Base-by-base conservation (phyloP, 805 yeast genomes). In the Monosporozyma siamensis region DNA sequence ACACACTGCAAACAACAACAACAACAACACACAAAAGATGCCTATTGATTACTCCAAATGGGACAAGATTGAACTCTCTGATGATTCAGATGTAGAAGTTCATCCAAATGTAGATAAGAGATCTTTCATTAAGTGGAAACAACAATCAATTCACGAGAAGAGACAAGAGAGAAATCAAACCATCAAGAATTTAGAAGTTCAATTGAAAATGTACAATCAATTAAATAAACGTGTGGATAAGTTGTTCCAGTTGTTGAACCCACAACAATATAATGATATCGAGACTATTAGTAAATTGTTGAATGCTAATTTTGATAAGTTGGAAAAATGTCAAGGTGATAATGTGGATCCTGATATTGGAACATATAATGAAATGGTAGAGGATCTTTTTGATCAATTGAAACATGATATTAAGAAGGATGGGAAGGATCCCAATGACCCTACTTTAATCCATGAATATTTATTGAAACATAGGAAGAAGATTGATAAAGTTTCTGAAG, bases 31-130 rank as follows among this genome's bases (percentile, higher is more conserved):
- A n/a, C n/a, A n/a, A n/a, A n/a, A n/a, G n/a, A 85, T 84, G 94
- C 79, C 85, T 25, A 79, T 92, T 50, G 98, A 92, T 62, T 92
- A 92, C 65, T 87, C 96, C 9, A 92, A 90, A 61, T 92, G 98
- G 97, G 99, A 92, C 64, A 86, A 87, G 60, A 77, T 92, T 45
- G 98, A 92, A 62, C 68, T 92, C 31, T 86, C 96, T 17, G 99
- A 92, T 61, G 99, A 92, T 63, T 87, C 96, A 7, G 98, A 92
- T 56, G 70, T 92, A 39, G 98, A 92, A 57, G 97, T 90, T 12
- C 99, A 92, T 60, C 99, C 97, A 46, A 92, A 92, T 58, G 98
- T 92, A 25, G 99, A 92, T 63, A 92, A 92, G 60, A 69, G 68
- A 31, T 89, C 97, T 1, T 90, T 92, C 52, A 86, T 92, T 54